phyloP scores from a whole-genome alignment of 176 grass and related monocot genomes.

The Calamus simplicifolius region DNA sequence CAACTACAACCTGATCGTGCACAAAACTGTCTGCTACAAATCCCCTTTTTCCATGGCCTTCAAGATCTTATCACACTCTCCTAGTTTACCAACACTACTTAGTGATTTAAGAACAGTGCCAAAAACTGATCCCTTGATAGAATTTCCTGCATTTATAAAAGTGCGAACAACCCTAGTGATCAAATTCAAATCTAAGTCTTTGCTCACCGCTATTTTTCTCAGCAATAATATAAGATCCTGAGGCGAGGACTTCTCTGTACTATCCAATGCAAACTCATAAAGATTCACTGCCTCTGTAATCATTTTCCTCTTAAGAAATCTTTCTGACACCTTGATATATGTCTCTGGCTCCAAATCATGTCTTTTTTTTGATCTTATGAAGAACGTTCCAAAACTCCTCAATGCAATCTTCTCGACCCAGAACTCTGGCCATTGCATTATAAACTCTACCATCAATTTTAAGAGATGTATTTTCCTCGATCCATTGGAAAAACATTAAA shows the following conservation, averaged over 20 bases:
- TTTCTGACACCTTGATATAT: slow-evolving; percentile 30
- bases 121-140: slow-evolving; percentile 33
- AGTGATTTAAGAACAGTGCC: slow-evolving; percentile 47
- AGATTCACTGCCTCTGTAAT: slow-evolving; percentile 44
- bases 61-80: slow-evolving; percentile 52
- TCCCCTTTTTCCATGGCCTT: slow-evolving; percentile 65
- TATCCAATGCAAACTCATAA: slow-evolving; percentile 37
- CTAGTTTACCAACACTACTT: slow-evolving; percentile 63
- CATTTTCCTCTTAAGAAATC: slow-evolving; percentile 45
- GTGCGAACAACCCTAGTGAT: slow-evolving; percentile 36
- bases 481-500: slow-evolving; percentile 52
- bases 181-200: slow-evolving; percentile 50
- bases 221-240: slow-evolving; percentile 42
- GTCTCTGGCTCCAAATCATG: slow-evolving; percentile 49
- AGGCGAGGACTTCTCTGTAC: slow-evolving; percentile 18
- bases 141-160: slow-evolving; percentile 40
- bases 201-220: slow-evolving; percentile 49
- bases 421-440: slow-evolving; percentile 39
- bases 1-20: slow-evolving; percentile 46
- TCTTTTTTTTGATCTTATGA: slow-evolving; percentile 39
- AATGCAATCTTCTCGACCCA: slow-evolving; percentile 42
- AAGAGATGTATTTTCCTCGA: slow-evolving; percentile 27
- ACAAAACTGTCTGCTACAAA: slow-evolving; percentile 37
- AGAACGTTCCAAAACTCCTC: slow-evolving; percentile 53
- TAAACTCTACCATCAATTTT: slow-evolving; percentile 36